A percentile compares a stretch with the other conserved stretches of the same genome.
Conservation (phyloP, 441 rosid genomes). For the Isatis lusitanica region DNA sequence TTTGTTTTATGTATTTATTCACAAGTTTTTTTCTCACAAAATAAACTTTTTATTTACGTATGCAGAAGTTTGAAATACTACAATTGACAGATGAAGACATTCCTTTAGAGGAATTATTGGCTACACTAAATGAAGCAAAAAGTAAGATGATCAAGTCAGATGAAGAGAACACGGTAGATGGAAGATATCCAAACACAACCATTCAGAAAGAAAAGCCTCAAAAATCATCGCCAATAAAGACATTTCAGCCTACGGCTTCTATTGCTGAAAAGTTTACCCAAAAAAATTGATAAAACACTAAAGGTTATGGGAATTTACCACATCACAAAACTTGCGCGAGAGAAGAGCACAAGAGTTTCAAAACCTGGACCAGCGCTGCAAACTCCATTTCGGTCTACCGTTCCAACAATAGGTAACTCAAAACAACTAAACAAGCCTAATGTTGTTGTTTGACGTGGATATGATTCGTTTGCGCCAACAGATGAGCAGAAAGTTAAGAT, state of each 20-base stretch:
- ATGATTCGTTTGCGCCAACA: not conserved
- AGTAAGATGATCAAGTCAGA: not conserved
- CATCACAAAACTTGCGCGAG: not conserved
- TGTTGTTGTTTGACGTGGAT: not conserved
- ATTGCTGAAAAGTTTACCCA: not conserved
- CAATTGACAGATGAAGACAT: not conserved
- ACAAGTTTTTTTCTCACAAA: too few relatives aligned
- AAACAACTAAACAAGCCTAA: not conserved
- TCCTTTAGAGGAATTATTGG: not conserved
- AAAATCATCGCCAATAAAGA: not conserved
- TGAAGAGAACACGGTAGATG: not conserved
- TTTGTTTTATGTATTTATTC: too few relatives aligned
- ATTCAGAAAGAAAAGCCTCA: too few relatives aligned
- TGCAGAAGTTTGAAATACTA: not conserved
- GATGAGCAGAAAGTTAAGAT: not conserved
- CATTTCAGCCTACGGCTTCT: not conserved
- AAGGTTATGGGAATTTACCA: not conserved
- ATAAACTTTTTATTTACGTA: too few relatives aligned
- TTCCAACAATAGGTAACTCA: not conserved
- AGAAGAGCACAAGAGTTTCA: not conserved
- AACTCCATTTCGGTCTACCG: not conserved
- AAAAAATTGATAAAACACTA: not conserved
- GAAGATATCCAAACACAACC: not conserved
- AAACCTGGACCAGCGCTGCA: not conserved
- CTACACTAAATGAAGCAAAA: not conserved